A percentile compares a stretch with the other conserved stretches of the same genome.
Conservation (phyloP, 768 basidiomycete genomes). For the Lactarius sp. region DNA sequence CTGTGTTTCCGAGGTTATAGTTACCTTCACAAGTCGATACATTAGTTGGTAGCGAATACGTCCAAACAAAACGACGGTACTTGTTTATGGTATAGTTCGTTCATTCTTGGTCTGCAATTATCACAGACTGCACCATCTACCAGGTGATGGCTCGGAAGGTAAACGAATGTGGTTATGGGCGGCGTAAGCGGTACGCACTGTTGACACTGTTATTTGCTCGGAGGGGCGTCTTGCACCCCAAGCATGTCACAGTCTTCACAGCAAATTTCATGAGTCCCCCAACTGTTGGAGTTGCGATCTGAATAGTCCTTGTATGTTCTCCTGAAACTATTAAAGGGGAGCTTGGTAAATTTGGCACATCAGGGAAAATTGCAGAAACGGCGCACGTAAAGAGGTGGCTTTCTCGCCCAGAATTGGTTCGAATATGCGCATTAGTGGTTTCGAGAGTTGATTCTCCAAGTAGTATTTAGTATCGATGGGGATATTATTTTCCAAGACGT, state of each 20-base stretch:
- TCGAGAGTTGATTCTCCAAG: constrained; percentile 95
- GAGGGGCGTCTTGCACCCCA: constrained; percentile 92
- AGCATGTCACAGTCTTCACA: constrained; percentile 89
- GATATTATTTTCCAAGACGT: constrained; percentile 95
- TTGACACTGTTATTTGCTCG: constrained; percentile 68
- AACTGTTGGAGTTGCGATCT: constrained; percentile 93
- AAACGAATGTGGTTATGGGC: not conserved
- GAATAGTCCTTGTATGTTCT: constrained; percentile 92
- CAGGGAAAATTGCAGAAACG: not conserved
- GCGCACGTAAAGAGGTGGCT: constrained; percentile 74
- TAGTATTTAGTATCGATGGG: constrained; percentile 99
- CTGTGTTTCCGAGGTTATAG: constrained; percentile 70
- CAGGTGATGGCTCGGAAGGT: not conserved
- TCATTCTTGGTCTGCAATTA: constrained; percentile 81
- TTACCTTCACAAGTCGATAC: constrained; percentile 31
- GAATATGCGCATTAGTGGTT: constrained; percentile 95
- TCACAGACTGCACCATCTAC: constrained; percentile 90
- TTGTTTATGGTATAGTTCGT: constrained; percentile 93
- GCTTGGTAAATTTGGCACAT: constrained; percentile 6
- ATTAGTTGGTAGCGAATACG: not conserved
- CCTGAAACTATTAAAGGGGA: constrained; percentile 65
- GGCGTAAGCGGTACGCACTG: constrained; percentile 40
- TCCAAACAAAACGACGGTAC: constrained; percentile 32
- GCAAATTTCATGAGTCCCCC: constrained; percentile 99
- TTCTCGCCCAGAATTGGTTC: constrained; percentile 96